These are phyloP conservation scores for Schizophyllum amplum DNA, from an alignment of 1,284 basidiomycete species.

Conservation along the genomic window DNA sequence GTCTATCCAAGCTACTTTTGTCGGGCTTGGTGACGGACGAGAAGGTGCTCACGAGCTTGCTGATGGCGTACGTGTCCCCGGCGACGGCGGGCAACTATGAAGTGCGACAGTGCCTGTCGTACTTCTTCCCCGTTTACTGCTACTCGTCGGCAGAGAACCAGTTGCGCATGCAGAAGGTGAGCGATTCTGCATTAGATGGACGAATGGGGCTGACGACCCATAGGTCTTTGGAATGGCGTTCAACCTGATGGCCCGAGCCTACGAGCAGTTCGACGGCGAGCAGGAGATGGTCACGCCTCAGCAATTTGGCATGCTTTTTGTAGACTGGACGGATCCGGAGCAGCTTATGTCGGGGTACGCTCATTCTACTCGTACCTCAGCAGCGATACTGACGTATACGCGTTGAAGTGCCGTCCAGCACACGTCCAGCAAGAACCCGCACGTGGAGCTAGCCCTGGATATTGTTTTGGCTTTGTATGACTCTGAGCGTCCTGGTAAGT, in stretches of 20 bases:
- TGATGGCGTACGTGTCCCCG: conserved; percentile 83
- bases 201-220: conserved; percentile 3
- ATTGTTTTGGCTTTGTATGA: conserved; percentile 62
- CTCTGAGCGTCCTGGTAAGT: conserved; percentile 30
- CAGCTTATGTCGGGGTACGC: conserved; percentile 50
- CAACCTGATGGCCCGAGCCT: conserved; percentile 57
- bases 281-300: conserved; percentile 75
- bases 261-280: conserved; percentile 68
- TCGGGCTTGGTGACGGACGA: conserved; percentile 66
- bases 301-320: conserved; percentile 79
- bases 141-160: conserved; percentile 82
- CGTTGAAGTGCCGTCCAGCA: conserved; percentile 19
- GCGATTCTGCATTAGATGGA: background rate
- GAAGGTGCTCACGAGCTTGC: conserved; percentile 73
- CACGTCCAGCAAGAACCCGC: conserved; percentile 44
- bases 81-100: conserved; percentile 82
- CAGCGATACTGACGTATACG: conserved; percentile 1
- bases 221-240: conserved; percentile 79
- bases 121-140: conserved; percentile 94
- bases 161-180: conserved; percentile 48
- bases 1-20: conserved; percentile 86
- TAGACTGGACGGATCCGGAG: conserved; percentile 91
- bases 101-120: conserved; percentile 87
- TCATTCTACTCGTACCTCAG: background rate
- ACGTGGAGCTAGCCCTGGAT: conserved; percentile 74